Percentiles rank a stretch among this genome's conserved stretches.
These are phyloP conservation scores for Ambrosia artemisiifolia DNA, from an alignment of 129 eudicot genomes.

Conservation along the genomic window DNA sequence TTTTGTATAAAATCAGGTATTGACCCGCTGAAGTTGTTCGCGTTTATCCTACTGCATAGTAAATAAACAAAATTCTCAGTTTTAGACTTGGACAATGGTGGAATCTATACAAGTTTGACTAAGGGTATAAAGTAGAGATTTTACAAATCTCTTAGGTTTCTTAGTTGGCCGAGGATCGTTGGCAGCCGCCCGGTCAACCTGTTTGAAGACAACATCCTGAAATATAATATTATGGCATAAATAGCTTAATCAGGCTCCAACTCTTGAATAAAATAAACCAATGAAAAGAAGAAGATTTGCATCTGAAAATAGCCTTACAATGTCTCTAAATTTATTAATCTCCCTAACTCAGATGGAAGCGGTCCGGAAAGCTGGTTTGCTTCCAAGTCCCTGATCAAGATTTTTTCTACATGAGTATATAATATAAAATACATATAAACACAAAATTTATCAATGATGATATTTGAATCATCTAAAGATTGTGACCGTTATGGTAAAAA, in stretches of 20 bases:
- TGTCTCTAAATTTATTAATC: conserved; percentile 38
- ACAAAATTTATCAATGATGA: background rate
- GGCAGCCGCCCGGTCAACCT: conserved; percentile 63
- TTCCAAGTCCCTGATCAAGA: conserved; percentile 60
- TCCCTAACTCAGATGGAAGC: conserved; percentile 71
- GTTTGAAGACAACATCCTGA: conserved; percentile 79
- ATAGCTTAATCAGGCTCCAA: background rate
- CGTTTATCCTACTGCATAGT: conserved; percentile 72
- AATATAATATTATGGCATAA: conserved; percentile 6
- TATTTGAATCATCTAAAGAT: background rate
- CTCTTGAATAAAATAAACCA: background rate
- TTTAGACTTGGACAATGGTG: background rate
- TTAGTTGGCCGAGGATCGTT: conserved; percentile 46
- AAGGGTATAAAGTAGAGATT: background rate
- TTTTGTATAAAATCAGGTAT: conserved; percentile 71
- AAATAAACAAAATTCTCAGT: background rate
- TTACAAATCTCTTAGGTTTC: conserved; percentile 62
- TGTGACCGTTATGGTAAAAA: conserved; percentile 7
- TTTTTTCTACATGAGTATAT: background rate
- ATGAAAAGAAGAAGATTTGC: background rate
- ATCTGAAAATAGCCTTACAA: conserved; percentile 42
- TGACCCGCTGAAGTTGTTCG: conserved; percentile 60
- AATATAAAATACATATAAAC: too few relatives aligned
- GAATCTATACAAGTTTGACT: background rate
- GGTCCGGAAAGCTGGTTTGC: conserved; percentile 64